Base-by-base conservation (phyloP, 23 red algal genomes). In the Agarophyton chilense region DNA sequence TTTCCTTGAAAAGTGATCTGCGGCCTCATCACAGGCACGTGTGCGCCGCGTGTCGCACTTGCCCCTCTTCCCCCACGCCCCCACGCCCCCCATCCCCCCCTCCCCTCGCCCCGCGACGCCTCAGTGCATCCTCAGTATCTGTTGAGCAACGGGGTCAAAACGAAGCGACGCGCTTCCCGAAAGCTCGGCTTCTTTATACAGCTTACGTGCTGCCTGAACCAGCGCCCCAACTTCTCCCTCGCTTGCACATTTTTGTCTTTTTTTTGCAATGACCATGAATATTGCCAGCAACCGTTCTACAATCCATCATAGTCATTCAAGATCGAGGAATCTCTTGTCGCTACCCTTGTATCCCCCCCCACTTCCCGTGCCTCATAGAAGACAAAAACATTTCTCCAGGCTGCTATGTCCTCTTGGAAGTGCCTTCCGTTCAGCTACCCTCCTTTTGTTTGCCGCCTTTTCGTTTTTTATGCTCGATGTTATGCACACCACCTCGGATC, bases 381-480 rank as follows among this genome's bases (percentile, higher is more conserved):
- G 68, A n/a, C 39, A 40, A 47, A 74, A 74, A 33, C 8, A 16
- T 1, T 4, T 46, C 21, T 34, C 12, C 16, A 24, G 16, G 39
- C 41, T 74, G 2, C 10, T 49, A 0, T 49, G 40, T 26, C 68
- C 68, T 3, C 21, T 74, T 46, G 38, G 40, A 13, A 74, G 41
- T 7, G 38, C 68, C 32, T 45, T 74, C 47, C 68, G 68, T 4
- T 74, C 68, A n/a, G 68, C 41, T 5, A 10, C 33, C 6, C 33
- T 47, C 24, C 68, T 74, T 39, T 4, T 74, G 68, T 49, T 74
- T 24, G 24, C 21, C 68, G 68, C 68, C 40, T 74, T 74, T 25
- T 26, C 68, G 19, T 74, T 74, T 33, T 74, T 74, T 18, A 29
- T 39, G 33, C 43, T 74, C 43, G 68, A 74, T 31, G 40, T 74